Evolutionary conservation across 805 yeast genomes (phyloP).

Genomic region (Cyberlindnera maclurae): DNA sequence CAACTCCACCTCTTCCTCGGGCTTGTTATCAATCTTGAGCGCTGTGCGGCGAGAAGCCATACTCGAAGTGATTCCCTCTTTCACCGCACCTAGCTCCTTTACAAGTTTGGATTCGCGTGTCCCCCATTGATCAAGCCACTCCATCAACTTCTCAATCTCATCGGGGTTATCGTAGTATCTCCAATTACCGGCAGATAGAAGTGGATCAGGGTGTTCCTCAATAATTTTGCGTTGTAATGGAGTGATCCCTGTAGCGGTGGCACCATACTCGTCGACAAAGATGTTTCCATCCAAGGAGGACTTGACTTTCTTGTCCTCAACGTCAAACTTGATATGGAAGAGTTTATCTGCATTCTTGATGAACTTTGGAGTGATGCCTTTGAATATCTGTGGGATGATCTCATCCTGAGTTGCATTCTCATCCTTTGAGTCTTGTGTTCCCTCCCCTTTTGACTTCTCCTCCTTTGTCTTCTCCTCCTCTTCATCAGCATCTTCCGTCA

Average conservation of each 20-base stretch:
- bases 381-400: slow-evolving; percentile 3
- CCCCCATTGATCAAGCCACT: slow-evolving; percentile 76
- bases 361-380: slow-evolving; percentile 18
- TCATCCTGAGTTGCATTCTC: slow-evolving; percentile 22
- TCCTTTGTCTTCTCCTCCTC: slow-evolving; percentile 18
- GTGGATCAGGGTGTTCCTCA: slow-evolving; percentile 57
- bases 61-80: slow-evolving; percentile 46
- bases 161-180: slow-evolving; percentile 54
- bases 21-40: slow-evolving; percentile 35
- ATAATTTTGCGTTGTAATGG: slow-evolving; percentile 49
- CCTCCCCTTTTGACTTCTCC: neutral
- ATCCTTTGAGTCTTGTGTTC: slow-evolving; percentile 12
- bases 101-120: slow-evolving; percentile 58
- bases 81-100: slow-evolving; percentile 50
- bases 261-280: slow-evolving; percentile 32
- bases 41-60: slow-evolving; percentile 54
- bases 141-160: slow-evolving; percentile 47
- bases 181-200: slow-evolving; percentile 56
- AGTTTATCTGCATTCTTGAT: slow-evolving; percentile 15
- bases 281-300: slow-evolving; percentile 39
- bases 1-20: slow-evolving; percentile 37
- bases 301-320: slow-evolving; percentile 47
- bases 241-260: slow-evolving; percentile 18
- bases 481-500: slow-evolving; percentile 13
- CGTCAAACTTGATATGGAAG: slow-evolving; percentile 19